Conservation (phyloP, 2,329 filamentous ascomycete genomes). For the Pseudopyricularia javanii region DNA sequence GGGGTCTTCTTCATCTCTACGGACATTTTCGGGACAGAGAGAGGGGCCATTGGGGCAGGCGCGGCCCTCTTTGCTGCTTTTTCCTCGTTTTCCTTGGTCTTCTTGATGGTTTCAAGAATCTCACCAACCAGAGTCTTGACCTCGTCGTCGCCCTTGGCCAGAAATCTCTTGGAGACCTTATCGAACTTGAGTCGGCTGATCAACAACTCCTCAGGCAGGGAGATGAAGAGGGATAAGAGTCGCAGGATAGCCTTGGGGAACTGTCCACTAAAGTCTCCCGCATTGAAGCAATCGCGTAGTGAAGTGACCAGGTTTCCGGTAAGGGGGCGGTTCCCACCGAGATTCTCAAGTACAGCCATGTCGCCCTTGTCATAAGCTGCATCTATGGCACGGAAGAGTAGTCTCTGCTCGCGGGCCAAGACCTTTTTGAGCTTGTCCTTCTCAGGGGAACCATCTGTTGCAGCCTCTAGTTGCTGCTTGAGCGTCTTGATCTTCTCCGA, state of each 20-base stretch:
- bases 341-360: constrained; percentile 40
- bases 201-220: constrained; percentile 45
- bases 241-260: constrained; percentile 43
- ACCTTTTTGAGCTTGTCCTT: constrained; percentile 25
- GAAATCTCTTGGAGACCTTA: constrained; percentile 49
- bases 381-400: constrained; percentile 38
- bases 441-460: constrained; percentile 22
- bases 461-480: constrained; percentile 29
- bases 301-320: constrained; percentile 40
- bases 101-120: constrained; percentile 11
- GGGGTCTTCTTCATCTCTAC: constrained; percentile 9
- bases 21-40: constrained; percentile 12
- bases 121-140: constrained; percentile 47
- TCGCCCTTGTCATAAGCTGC: constrained; percentile 42
- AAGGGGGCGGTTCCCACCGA: constrained; percentile 44
- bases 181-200: constrained; percentile 54
- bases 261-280: constrained; percentile 37
- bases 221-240: constrained; percentile 50
- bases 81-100: not conserved
- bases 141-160: constrained; percentile 52
- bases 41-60: not conserved
- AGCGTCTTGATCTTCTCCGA: constrained; percentile 33
- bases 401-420: constrained; percentile 31
- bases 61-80: constrained; percentile 10
- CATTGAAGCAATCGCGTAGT: constrained; percentile 40